These are phyloP conservation scores for Phialocephala subalpina DNA, from an alignment of 2,329 filamentous ascomycete genomes.

Conservation along the genomic window DNA sequence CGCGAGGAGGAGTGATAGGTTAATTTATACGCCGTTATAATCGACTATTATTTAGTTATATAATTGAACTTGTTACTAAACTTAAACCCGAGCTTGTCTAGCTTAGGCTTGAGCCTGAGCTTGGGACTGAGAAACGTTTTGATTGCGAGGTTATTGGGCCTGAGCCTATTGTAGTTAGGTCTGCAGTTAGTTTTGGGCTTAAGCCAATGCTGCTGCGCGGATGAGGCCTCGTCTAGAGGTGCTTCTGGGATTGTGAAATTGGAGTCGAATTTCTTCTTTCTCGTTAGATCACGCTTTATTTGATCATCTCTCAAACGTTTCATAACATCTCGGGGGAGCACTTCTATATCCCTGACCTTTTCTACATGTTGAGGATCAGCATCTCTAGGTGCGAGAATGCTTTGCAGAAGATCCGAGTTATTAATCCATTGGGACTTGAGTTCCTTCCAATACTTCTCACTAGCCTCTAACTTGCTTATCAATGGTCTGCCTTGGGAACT, in stretches of 20 bases:
- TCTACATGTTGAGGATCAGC: constrained; percentile 59
- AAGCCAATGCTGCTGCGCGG: constrained; percentile 39
- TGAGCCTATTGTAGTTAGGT: constrained; percentile 31
- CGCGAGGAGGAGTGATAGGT: constrained; percentile 67
- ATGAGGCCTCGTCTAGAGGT: constrained; percentile 30
- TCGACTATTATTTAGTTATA: constrained; percentile 43
- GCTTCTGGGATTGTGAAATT: constrained; percentile 42
- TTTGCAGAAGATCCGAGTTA: constrained; percentile 61
- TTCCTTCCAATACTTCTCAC: constrained; percentile 74
- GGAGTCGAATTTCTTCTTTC: constrained; percentile 50
- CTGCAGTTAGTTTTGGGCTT: constrained; percentile 39
- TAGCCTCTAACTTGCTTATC: constrained; percentile 76
- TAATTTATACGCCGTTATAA: constrained; percentile 65
- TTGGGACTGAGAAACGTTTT: constrained; percentile 11
- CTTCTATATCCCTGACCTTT: constrained; percentile 72
- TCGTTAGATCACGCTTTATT: constrained; percentile 59
- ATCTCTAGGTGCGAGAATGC: constrained; percentile 58
- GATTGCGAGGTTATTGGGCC: constrained; percentile 14
- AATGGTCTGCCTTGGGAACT: constrained; percentile 70
- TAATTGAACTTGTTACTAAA: constrained; percentile 35
- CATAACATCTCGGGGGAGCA: constrained; percentile 78
- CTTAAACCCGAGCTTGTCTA: constrained; percentile 25
- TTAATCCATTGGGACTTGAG: constrained; percentile 74
- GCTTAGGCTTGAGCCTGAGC: constrained; percentile 26
- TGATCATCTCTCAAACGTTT: constrained; percentile 77